These are phyloP conservation scores for Ustanciosporium gigantosporum DNA, from an alignment of 1,284 basidiomycete genomes.

Conservation along the genomic window DNA sequence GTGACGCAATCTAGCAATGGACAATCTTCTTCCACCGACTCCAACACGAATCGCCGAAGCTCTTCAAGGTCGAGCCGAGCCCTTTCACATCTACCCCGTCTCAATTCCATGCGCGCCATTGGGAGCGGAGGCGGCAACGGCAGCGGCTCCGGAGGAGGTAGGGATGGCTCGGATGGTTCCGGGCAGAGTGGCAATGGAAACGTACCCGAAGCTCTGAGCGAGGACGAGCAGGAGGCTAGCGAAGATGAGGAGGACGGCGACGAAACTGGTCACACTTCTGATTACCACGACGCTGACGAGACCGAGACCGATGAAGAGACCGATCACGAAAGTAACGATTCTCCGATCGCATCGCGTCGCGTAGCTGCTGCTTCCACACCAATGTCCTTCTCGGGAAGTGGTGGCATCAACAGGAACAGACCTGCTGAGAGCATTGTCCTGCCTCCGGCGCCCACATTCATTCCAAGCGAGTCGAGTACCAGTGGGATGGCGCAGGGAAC, in stretches of 20 bases:
- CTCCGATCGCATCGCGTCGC: slow-evolving; percentile 15
- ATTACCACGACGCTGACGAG: slow-evolving; percentile 30
- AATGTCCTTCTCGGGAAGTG: slow-evolving; percentile 11
- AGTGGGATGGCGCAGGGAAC: too few species aligned
- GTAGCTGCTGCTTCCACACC: slow-evolving; percentile 16
- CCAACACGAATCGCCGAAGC: background rate
- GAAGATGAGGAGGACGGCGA: slow-evolving; percentile 35
- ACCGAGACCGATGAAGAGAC: slow-evolving; percentile 39
- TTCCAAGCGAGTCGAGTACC: too few species aligned
- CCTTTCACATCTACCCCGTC: slow-evolving; percentile 47
- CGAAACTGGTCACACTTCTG: slow-evolving; percentile 19
- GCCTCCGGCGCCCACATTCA: slow-evolving; percentile 44
- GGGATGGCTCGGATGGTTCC: slow-evolving; percentile 9
- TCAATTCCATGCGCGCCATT: slow-evolving; percentile 45
- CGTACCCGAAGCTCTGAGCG: slow-evolving; percentile 13
- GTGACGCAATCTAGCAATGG: background rate
- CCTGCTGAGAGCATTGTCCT: slow-evolving; percentile 29
- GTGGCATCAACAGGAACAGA: slow-evolving; percentile 37
- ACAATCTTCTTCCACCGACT: background rate
- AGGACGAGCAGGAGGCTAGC: slow-evolving; percentile 38
- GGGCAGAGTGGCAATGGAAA: slow-evolving; percentile 6
- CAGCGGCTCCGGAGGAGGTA: background rate
- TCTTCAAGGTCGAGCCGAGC: slow-evolving; percentile 15
- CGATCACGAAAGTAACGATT: slow-evolving; percentile 20
- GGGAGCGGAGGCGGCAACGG: slow-evolving; percentile 1